Evolutionary conservation across 1,284 basidiomycete genomes (phyloP).

Genomic region (Lignosus rhinocerotis): DNA sequence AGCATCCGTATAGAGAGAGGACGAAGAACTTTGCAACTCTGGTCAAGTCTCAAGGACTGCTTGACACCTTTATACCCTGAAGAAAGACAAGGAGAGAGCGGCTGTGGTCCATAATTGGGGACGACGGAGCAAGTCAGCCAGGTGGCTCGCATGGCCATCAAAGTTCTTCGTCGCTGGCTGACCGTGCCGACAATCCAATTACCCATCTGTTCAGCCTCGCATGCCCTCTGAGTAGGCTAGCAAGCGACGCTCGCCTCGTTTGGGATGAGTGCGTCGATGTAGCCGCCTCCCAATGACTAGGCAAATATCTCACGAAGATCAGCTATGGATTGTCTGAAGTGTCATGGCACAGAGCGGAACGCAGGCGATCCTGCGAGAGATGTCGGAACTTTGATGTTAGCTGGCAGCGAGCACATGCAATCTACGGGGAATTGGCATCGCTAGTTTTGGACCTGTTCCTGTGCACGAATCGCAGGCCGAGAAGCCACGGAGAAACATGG

Average conservation of each 20-base stretch:
- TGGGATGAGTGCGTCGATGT: neutral
- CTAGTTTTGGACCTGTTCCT: neutral
- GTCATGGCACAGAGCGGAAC: neutral
- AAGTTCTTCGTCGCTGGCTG: slow-evolving; percentile 10
- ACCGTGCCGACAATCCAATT: slow-evolving; percentile 5
- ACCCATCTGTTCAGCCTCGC: slow-evolving; percentile 1
- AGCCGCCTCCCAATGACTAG: neutral
- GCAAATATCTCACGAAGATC: slow-evolving; percentile 1
- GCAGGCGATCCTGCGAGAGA: neutral
- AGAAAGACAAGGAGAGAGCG: neutral
- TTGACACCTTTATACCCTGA: slow-evolving; percentile 14
- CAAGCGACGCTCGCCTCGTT: neutral
- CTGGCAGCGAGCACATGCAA: neutral
- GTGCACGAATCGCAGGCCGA: neutral
- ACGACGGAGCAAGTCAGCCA: slow-evolving; percentile 13
- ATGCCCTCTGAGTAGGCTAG: neutral
- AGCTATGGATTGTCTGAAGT: neutral
- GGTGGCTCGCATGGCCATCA: slow-evolving; percentile 11
- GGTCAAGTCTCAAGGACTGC: neutral
- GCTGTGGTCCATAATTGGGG: slow-evolving; percentile 12
- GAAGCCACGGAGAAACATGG: slow-evolving; percentile 4
- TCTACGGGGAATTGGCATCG: slow-evolving; percentile 5
- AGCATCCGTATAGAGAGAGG: slow-evolving; percentile 7
- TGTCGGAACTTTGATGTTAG: neutral
- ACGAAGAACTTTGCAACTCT: slow-evolving; percentile 3